Percentiles rank a stretch among this genome's conserved stretches.
Conservation (phyloP, 495 filamentous ascomycete genomes). For the Saxophila tyrrhenica region DNA sequence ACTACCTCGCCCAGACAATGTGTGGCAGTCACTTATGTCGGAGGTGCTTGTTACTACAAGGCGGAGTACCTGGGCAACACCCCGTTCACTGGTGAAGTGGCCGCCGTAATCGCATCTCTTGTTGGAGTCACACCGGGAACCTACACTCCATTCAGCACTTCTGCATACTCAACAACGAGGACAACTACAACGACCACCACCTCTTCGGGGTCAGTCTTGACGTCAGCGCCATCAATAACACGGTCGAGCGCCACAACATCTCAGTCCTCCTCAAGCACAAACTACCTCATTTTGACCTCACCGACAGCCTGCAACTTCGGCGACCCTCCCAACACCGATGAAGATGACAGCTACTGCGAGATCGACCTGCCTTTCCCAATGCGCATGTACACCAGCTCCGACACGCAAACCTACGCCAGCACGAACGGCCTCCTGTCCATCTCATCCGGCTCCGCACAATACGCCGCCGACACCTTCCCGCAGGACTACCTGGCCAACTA, state of each 20-base stretch:
- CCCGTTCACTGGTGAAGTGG: neutral
- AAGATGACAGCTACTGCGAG: slow-evolving; percentile 19
- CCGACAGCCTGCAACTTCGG: slow-evolving; percentile 17
- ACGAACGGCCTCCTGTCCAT: slow-evolving; percentile 20
- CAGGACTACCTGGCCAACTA: slow-evolving; percentile 13
- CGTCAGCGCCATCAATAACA: neutral
- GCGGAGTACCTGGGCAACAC: neutral
- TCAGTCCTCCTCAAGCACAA: slow-evolving; percentile 1
- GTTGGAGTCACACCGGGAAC: neutral
- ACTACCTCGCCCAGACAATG: neutral
- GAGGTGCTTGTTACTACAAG: neutral
- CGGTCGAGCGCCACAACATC: neutral
- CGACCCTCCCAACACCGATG: slow-evolving; percentile 6
- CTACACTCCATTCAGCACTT: neutral
- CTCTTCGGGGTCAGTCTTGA: neutral
- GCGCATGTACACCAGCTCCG: slow-evolving; percentile 7
- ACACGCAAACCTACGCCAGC: slow-evolving; percentile 7
- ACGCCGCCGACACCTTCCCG: slow-evolving; percentile 5
- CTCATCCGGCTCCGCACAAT: slow-evolving; percentile 10
- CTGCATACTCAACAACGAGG: neutral
- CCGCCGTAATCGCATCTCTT: neutral
- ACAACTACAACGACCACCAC: neutral
- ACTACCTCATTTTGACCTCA: slow-evolving; percentile 12
- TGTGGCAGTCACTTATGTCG: neutral
- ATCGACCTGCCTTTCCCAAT: slow-evolving; percentile 17